Percentiles rank a stretch among this genome's conserved stretches.
phyloP scores from a whole-genome alignment of 2,329 filamentous ascomycete species.

The Curvularia lunata region DNA sequence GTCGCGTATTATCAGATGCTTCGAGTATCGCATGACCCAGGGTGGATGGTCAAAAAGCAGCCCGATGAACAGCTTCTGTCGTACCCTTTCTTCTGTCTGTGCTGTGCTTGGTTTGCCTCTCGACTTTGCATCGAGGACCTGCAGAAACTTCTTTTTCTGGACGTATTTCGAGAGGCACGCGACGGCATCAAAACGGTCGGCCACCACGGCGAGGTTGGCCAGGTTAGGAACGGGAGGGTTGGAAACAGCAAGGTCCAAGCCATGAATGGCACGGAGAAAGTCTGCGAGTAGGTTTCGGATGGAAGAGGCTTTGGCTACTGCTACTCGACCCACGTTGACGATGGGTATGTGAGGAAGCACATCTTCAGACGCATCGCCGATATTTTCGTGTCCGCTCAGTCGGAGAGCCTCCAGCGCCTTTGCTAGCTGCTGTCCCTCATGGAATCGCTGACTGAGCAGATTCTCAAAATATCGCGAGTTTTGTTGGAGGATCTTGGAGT shows the following conservation, averaged over 20 bases:
- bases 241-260: constrained; percentile 52
- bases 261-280: constrained; percentile 71
- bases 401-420: constrained; percentile 60
- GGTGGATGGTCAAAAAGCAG: constrained; percentile 68
- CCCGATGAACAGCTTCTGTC: constrained; percentile 72
- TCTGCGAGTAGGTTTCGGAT: constrained; percentile 70
- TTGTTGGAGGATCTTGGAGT: constrained; percentile 61
- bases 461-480: constrained; percentile 74
- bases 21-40: constrained; percentile 67
- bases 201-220: constrained; percentile 71
- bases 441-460: constrained; percentile 69
- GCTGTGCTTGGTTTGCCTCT: constrained; percentile 49
- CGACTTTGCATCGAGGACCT: constrained; percentile 52
- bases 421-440: constrained; percentile 65
- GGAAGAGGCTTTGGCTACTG: constrained; percentile 65
- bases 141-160: constrained; percentile 53
- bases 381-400: constrained; percentile 52
- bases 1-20: constrained; percentile 70
- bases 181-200: constrained; percentile 75
- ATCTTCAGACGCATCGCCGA: constrained; percentile 56
- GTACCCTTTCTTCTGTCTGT: constrained; percentile 67
- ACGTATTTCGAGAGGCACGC: constrained; percentile 62
- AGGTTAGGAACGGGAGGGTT: constrained; percentile 65
- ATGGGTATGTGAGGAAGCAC: constrained; percentile 70
- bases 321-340: constrained; percentile 72